Percentiles rank a stretch among this genome's conserved stretches.
Conservation (phyloP, 345 rosid genomes). For the Hibiscus syriacus region DNA sequence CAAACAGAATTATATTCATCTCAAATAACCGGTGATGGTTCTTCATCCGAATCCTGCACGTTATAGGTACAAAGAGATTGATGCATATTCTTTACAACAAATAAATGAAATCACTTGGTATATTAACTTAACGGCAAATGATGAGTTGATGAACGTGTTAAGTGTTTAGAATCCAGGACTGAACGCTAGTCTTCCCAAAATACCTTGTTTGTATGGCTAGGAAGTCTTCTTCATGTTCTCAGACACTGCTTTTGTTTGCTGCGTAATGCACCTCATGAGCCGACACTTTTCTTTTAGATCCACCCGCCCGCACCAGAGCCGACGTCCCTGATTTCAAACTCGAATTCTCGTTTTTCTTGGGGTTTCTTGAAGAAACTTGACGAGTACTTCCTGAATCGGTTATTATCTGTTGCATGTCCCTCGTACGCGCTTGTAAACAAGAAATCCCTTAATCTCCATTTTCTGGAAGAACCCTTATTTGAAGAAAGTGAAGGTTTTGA, state of each 20-base stretch:
- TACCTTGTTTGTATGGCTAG: conserved; percentile 80
- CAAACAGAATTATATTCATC: background rate
- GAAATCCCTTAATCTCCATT: conserved; percentile 72
- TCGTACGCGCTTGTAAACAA: conserved; percentile 87
- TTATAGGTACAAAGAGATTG: background rate
- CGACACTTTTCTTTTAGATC: conserved; percentile 44
- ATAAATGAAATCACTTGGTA: background rate
- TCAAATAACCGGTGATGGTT: background rate
- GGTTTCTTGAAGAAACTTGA: conserved; percentile 41
- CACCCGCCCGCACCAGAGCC: no score
- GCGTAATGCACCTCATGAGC: conserved; percentile 83
- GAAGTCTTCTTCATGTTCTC: conserved; percentile 75
- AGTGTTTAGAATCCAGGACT: conserved; percentile 19
- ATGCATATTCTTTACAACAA: background rate
- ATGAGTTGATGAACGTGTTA: background rate
- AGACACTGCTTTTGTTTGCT: conserved; percentile 63
- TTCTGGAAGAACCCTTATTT: conserved; percentile 47
- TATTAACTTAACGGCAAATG: background rate
- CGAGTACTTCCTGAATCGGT: conserved; percentile 36
- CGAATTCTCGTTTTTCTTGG: conserved; percentile 46
- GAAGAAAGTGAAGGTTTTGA: conserved; percentile 11
- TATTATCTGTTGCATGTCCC: conserved; percentile 59
- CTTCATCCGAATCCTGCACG: background rate
- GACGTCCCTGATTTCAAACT: conserved; percentile 24
- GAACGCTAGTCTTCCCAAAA: conserved; percentile 63